Percentiles rank a stretch among this genome's conserved stretches.
phyloP scores from a whole-genome alignment of 2,329 filamentous ascomycete species.

The Cladosporium velox region DNA sequence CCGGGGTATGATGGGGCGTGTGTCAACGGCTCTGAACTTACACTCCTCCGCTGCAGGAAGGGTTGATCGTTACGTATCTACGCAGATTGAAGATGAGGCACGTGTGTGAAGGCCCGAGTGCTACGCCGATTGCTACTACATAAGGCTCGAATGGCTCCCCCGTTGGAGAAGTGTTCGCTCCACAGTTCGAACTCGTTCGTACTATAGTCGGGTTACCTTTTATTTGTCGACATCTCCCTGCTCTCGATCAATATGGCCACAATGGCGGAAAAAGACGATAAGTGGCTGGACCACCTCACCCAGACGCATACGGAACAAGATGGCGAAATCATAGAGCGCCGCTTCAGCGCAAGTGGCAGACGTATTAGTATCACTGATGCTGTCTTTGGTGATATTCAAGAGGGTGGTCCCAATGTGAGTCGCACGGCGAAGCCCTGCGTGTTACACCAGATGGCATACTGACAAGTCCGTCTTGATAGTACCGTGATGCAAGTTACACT shows the following conservation, averaged over 20 bases:
- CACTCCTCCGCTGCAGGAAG: background rate
- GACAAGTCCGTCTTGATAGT: background rate
- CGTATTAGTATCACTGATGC: conserved; percentile 22
- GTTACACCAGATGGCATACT: background rate
- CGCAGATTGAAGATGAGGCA: background rate
- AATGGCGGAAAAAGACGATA: conserved; percentile 18
- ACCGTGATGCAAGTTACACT: conserved; percentile 2
- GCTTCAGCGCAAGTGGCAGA: conserved; percentile 16
- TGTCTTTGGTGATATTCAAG: conserved; percentile 26
- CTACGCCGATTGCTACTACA: background rate
- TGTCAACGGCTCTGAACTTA: conserved; percentile 4
- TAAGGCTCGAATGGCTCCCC: background rate
- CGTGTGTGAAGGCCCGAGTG: conserved; percentile 3
- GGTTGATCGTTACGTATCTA: conserved; percentile 6
- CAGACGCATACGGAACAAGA: conserved; percentile 3
- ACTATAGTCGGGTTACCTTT: background rate
- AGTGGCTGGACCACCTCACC: conserved; percentile 7
- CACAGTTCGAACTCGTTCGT: background rate
- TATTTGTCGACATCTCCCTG: background rate
- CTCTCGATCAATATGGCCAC: background rate
- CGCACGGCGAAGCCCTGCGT: conserved; percentile 23
- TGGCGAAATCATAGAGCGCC: conserved; percentile 8
- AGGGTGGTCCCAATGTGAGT: conserved; percentile 24
- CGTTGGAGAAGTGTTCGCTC: background rate
- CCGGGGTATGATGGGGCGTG: conserved; percentile 17